Evolutionary conservation across 2,329 filamentous ascomycete genomes (phyloP).

Genomic region (Sporothrix luriei): DNA sequence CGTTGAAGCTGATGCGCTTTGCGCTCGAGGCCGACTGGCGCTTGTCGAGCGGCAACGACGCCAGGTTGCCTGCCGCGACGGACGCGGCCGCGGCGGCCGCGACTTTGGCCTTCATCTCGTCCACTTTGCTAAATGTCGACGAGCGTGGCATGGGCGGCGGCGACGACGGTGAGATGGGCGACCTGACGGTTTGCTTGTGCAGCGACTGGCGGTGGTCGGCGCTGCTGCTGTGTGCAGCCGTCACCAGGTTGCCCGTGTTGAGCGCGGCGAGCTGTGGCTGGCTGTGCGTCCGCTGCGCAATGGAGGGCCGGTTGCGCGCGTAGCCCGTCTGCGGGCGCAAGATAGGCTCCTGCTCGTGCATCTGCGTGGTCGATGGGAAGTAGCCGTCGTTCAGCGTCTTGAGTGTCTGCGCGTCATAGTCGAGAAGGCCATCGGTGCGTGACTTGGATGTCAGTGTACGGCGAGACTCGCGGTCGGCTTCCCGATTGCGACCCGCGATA

Average conservation of each 20-base stretch:
- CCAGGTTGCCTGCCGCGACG: slow-evolving; percentile 26
- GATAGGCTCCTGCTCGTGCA: slow-evolving; percentile 28
- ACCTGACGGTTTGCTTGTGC: slow-evolving; percentile 43
- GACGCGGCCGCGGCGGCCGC: neutral
- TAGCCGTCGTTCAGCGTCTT: slow-evolving; percentile 42
- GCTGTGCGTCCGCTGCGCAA: slow-evolving; percentile 52
- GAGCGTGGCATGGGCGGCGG: slow-evolving; percentile 36
- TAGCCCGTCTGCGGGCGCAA: slow-evolving; percentile 57
- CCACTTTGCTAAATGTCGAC: slow-evolving; percentile 20
- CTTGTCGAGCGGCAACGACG: slow-evolving; percentile 43
- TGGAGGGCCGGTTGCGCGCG: slow-evolving; percentile 51
- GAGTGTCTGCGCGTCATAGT: slow-evolving; percentile 44
- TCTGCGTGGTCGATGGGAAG: slow-evolving; percentile 34
- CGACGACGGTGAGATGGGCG: slow-evolving; percentile 35
- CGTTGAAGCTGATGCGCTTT: slow-evolving; percentile 63
- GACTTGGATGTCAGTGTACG: slow-evolving; percentile 20
- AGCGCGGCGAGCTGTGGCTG: slow-evolving; percentile 53
- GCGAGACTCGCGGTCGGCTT: slow-evolving; percentile 32
- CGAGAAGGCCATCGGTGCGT: slow-evolving; percentile 38
- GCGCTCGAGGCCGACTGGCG: slow-evolving; percentile 57
- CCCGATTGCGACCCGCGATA: slow-evolving; percentile 50
- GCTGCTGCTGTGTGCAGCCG: slow-evolving; percentile 19
- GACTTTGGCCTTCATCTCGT: slow-evolving; percentile 20
- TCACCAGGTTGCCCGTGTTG: slow-evolving; percentile 40
- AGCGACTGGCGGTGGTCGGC: slow-evolving; percentile 36